Evolutionary conservation across 106 monocot genomes (phyloP), one percentile per base, ranked within the genome.

Genomic region (Acorus gramineus): DNA sequence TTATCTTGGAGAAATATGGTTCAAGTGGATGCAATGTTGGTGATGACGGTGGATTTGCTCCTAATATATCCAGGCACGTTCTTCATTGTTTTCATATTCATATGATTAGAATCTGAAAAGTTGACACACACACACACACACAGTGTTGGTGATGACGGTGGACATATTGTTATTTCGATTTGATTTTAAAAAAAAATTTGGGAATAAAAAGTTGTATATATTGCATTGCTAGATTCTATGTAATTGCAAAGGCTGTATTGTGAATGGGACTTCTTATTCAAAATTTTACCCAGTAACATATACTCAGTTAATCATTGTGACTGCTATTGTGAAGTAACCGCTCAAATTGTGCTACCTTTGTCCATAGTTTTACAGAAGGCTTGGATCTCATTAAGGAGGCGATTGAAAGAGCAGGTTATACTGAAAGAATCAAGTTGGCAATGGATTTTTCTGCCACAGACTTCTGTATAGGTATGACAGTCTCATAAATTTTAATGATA

Each of bases 381-480:
- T 77, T 96, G 84, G 87, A 90, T 82, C 84, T 96, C 76, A 81
- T 87, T 57, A 85, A 80, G 57, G 87, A 85, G 57, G 90, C 95
- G 72, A 87, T 96, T 76, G 79, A 96, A 44, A 76, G 84, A 77
- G 87, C 95, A 63, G 87, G 90, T 63, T 96, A 82, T 76, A 87
- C 66, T 82, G 90, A 85, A 69, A 82, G 71, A 73, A 90, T 96
- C 63, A 90, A 90, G 71, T 58, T 96, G 69, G 95, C 87, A 60
- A 48, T 96, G 60, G 82, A 87, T 81, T 69, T 87, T 70, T 77
- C 80, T 70, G 95, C 90, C 51, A 84, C 90, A 52, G 74, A 90
- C 56, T 90, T 96, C 69, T 82, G 90, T 75, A 66, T 87, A 69
- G 95, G 95, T 90, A 76, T 74, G 46, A 1, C 6, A 42, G 4